A percentile compares a stretch with the other conserved stretches of the same genome.
phyloP scores from a whole-genome alignment of 768 basidiomycete species.

The Phylloporus scabripes region DNA sequence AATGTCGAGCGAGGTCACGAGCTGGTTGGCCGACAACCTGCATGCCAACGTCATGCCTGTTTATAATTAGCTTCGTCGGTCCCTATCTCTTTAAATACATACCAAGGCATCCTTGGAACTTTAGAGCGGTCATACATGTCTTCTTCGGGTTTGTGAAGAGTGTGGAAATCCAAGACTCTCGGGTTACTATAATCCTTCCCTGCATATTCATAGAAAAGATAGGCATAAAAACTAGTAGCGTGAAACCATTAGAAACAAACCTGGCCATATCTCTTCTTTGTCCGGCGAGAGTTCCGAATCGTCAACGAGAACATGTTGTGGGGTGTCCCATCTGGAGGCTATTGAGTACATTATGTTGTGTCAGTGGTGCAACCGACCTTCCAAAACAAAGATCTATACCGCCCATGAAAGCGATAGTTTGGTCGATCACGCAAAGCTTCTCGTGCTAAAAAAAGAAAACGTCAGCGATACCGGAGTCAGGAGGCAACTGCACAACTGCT shows the following conservation, averaged over 20 bases:
- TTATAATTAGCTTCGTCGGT: not conserved
- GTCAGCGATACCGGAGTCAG: not conserved
- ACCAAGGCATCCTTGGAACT: constrained; percentile 96
- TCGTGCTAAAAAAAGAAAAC: constrained; percentile 61
- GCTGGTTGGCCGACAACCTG: constrained; percentile 97
- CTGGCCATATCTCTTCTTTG: constrained; percentile 79
- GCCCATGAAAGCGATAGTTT: constrained; percentile 97
- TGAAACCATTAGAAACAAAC: constrained; percentile 32
- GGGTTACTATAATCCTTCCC: constrained; percentile 96
- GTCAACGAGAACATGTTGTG: constrained; percentile 87
- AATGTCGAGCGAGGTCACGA: constrained; percentile 90
- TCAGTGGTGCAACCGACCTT: constrained; percentile 37
- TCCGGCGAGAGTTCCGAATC: constrained; percentile 63
- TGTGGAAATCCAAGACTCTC: constrained; percentile 79
- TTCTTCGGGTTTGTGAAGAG: constrained; percentile 83
- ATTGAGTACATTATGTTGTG: not conserved
- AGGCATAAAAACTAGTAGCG: not conserved
- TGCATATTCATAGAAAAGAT: constrained; percentile 23
- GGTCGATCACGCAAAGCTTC: constrained; percentile 96
- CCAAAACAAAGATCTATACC: constrained; percentile 94
- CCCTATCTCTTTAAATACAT: constrained; percentile 17
- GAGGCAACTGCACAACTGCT: constrained; percentile 19
- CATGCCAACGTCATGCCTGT: constrained; percentile 93
- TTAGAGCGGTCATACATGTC: constrained; percentile 93
- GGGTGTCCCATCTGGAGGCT: constrained; percentile 80